A percentile compares a stretch with the other conserved stretches of the same genome.
phyloP scores from a whole-genome alignment of 306 rosid species.

The Clitoria ternatea region DNA sequence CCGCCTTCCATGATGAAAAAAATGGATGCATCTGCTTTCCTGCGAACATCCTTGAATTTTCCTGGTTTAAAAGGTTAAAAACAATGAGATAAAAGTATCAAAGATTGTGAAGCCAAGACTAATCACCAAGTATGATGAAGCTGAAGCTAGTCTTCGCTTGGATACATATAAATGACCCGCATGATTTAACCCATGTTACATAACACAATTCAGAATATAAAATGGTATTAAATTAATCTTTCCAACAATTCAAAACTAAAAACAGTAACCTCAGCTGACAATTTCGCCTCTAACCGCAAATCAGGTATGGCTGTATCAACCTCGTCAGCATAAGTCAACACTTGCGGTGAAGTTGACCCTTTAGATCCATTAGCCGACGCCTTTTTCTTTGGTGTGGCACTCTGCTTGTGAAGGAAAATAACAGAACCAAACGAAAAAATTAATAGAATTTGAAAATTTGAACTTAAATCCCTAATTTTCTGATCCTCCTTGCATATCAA shows the following conservation, averaged over 20 bases:
- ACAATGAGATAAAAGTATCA: constrained; percentile 8
- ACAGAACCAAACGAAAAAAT: not conserved
- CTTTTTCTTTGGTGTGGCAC: constrained; percentile 53
- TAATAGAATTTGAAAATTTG: not conserved
- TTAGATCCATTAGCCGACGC: constrained; percentile 8
- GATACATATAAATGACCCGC: too few species aligned
- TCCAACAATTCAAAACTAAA: not conserved
- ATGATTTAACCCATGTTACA: not conserved
- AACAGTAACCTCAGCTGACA: constrained; percentile 56
- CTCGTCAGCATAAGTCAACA: constrained; percentile 5
- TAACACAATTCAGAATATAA: constrained; percentile 1
- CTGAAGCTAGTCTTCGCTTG: too few species aligned
- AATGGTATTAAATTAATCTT: not conserved
- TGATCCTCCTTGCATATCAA: not conserved
- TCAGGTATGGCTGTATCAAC: constrained; percentile 40
- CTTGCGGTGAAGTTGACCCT: constrained; percentile 16
- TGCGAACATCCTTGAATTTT: constrained; percentile 67
- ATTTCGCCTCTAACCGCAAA: constrained; percentile 60
- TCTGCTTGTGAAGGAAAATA: constrained; percentile 10
- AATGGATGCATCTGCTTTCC: constrained; percentile 77
- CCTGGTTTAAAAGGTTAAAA: constrained; percentile 43
- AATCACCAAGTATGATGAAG: not conserved
- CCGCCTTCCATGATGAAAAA: constrained; percentile 53
- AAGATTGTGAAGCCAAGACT: not conserved
- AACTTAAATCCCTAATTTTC: not conserved